These are phyloP conservation scores for Ottelia alismoides DNA, from an alignment of 106 monocot genomes.

Conservation along the genomic window DNA sequence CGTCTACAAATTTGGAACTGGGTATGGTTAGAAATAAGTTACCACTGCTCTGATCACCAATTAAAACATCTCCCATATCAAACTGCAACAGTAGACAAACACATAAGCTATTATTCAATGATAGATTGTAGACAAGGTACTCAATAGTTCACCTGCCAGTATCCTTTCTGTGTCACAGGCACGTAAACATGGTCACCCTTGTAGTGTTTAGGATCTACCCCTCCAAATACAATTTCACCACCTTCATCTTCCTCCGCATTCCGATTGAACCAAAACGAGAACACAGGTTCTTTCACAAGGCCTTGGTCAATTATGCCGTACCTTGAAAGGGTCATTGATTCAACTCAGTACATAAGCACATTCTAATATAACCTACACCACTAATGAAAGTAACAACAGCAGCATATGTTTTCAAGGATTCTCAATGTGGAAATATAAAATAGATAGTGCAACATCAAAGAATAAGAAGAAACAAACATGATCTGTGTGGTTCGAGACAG, in stretches of 20 bases:
- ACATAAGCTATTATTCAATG: neutral
- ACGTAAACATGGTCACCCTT: conserved; percentile 85
- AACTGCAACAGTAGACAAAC: conserved; percentile 32
- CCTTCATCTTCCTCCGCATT: conserved; percentile 60
- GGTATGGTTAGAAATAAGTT: conserved; percentile 4
- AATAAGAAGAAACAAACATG: neutral
- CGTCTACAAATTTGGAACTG: too few relatives aligned
- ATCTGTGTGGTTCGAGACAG: neutral
- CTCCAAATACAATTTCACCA: conserved; percentile 95
- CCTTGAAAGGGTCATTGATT: conserved; percentile 29
- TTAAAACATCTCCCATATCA: conserved; percentile 57
- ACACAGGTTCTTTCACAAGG: conserved; percentile 68
- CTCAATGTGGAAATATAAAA: neutral
- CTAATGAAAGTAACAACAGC: too few relatives aligned
- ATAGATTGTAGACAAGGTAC: neutral
- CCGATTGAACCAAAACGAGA: conserved; percentile 97
- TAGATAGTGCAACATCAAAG: neutral
- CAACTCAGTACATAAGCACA: too few relatives aligned
- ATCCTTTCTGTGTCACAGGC: conserved; percentile 86
- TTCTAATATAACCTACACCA: too few relatives aligned
- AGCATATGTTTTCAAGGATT: too few relatives aligned
- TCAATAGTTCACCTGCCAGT: conserved; percentile 70
- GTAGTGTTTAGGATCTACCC: conserved; percentile 70
- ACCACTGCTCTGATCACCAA: conserved; percentile 38
- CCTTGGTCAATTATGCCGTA: conserved; percentile 84